Conservation (phyloP, 192 early-diverging fungal species). For the Backusella luteola region DNA sequence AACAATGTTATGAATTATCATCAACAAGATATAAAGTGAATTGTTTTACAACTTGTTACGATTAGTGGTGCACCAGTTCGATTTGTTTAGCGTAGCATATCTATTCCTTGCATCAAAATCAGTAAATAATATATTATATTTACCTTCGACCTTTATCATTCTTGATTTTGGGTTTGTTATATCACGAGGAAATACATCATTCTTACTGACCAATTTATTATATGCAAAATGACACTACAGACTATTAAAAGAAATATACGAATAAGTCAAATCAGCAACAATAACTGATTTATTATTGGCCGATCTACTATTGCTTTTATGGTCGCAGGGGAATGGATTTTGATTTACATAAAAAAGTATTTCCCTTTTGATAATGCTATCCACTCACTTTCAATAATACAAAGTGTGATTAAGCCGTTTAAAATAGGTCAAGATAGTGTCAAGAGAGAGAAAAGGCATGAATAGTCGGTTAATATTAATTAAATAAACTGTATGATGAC, state of each 20-base stretch:
- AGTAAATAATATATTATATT: constrained; percentile 52
- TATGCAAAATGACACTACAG: constrained; percentile 48
- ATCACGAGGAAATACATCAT: constrained; percentile 48
- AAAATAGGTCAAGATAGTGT: constrained; percentile 32
- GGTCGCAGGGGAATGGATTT: constrained; percentile 55
- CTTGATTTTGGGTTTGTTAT: constrained; percentile 62
- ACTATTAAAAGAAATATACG: constrained; percentile 45
- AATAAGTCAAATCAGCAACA: constrained; percentile 42
- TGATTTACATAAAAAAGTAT: constrained; percentile 41
- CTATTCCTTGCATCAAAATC: constrained; percentile 75
- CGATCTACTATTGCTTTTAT: constrained; percentile 63
- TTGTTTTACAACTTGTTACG: no score
- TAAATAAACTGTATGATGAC: background rate
- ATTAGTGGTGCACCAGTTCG: no score
- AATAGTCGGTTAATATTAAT: constrained; percentile 53
- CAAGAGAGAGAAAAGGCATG: constrained; percentile 49
- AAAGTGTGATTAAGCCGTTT: constrained; percentile 50
- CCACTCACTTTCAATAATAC: constrained; percentile 7
- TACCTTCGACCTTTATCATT: constrained; percentile 44
- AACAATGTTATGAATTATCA: no score
- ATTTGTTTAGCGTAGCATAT: no score
- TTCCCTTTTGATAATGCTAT: constrained; percentile 44
- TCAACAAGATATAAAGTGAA: no score
- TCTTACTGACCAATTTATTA: constrained; percentile 48
- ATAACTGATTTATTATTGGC: constrained; percentile 63